Conservation (phyloP, 331 rosid species). For the Pyrus hybrid region DNA sequence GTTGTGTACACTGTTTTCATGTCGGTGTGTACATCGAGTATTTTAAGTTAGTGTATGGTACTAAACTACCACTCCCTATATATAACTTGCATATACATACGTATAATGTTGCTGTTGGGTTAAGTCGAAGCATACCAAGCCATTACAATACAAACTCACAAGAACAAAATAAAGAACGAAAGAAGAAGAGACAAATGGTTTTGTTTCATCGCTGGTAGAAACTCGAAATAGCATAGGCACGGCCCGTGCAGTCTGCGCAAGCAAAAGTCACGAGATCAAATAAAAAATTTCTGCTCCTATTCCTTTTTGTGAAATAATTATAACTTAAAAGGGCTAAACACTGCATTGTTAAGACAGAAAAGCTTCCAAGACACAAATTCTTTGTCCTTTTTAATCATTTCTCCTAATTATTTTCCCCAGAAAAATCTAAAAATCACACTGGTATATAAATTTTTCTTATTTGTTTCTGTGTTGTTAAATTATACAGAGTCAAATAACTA, state of each 20-base stretch:
- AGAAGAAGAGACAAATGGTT: slow-evolving; percentile 3
- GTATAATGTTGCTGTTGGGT: neutral
- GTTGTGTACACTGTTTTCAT: too few relatives aligned
- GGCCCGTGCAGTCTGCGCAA: slow-evolving; percentile 18
- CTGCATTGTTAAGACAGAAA: neutral
- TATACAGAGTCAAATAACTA: neutral
- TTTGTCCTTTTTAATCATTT: neutral
- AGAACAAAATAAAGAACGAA: neutral
- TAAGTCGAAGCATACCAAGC: neutral
- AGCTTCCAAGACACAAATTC: neutral
- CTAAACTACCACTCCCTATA: neutral
- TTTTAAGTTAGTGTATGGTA: too few relatives aligned
- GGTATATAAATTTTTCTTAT: neutral
- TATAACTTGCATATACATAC: neutral
- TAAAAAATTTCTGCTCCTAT: neutral
- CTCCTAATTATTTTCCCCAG: neutral
- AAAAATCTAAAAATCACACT: too few relatives aligned
- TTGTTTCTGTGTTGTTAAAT: neutral
- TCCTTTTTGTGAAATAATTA: slow-evolving; percentile 2
- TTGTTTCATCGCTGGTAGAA: neutral
- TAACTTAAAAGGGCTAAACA: neutral
- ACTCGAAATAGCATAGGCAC: slow-evolving; percentile 21
- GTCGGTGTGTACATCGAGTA: too few relatives aligned
- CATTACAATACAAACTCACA: neutral
- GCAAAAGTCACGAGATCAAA: slow-evolving; percentile 35